Evolutionary conservation across 1,284 basidiomycete genomes (phyloP).

Genomic region (Boletellus deceptivus): DNA sequence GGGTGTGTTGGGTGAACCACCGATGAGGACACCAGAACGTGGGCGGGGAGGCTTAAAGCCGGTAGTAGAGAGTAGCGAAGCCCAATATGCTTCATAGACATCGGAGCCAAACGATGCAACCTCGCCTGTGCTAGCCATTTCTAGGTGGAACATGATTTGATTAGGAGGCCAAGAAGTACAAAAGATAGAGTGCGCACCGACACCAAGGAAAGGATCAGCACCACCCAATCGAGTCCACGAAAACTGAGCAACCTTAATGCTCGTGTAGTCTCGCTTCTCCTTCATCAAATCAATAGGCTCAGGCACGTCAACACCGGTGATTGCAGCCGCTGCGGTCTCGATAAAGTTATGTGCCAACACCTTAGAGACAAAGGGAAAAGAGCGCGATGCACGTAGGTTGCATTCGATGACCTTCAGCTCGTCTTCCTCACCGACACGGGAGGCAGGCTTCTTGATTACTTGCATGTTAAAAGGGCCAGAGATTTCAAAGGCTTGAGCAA

Average conservation of each 20-base stretch:
- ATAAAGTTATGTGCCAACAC: constrained; percentile 98
- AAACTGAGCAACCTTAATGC: constrained; percentile 98
- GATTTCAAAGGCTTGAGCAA: constrained; percentile 93
- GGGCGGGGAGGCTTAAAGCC: constrained; percentile 86
- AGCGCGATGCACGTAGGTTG: constrained; percentile 95
- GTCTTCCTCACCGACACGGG: constrained; percentile 53
- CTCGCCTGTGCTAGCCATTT: constrained; percentile 99
- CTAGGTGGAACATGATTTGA: constrained; percentile 37
- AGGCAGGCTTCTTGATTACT: constrained; percentile 85
- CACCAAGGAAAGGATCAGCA: constrained; percentile 96
- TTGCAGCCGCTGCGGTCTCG: constrained; percentile 91
- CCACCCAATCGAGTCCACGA: constrained; percentile 95
- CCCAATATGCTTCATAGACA: constrained; percentile 97
- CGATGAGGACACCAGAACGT: constrained; percentile 84
- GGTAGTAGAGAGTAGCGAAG: constrained; percentile 83
- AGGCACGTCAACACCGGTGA: constrained; percentile 87
- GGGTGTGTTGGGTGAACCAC: constrained; percentile 81
- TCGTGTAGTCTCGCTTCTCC: constrained; percentile 86
- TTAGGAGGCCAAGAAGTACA: background rate
- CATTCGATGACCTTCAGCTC: constrained; percentile 98
- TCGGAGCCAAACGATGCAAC: constrained; percentile 97
- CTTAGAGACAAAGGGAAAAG: constrained; percentile 99
- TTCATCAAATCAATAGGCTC: constrained; percentile 94
- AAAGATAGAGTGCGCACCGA: constrained; percentile 55
- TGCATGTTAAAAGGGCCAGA: constrained; percentile 99